Base-by-base conservation (phyloP, 768 basidiomycete species). In the Lentinula guzmanii region DNA sequence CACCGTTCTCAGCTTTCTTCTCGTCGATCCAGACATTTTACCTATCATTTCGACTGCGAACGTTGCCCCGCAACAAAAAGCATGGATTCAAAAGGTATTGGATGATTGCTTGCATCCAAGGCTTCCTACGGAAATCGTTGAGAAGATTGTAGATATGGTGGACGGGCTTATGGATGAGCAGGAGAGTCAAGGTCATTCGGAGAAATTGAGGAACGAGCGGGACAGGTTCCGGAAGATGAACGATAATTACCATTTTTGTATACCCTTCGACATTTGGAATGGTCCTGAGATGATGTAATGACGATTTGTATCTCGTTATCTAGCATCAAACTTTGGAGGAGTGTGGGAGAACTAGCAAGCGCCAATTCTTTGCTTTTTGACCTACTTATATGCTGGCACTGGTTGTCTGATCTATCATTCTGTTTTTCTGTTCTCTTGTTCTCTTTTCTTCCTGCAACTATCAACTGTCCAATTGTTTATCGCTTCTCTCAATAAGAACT, bases 21-120 rank as follows among this genome's bases (percentile, higher is more conserved):
- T 86, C n/a, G 74, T 82, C 4, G 80, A 81, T 64, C 79, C 80
- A 6, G 77, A 79, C 13, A 71, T 77, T 33, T 64, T 64, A 31
- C 73, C 55, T 33, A 71, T 81, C 5, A 67, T 75, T 1, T 80
- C 80, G 0, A 82, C 82, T 0, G 63, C 76, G 6, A 57, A 63
- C 2, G 81, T 85, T 31, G 72, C 78, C 13, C 82, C 82, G 21
- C 85, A 86, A 66, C 82, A 84, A 64, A 69, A 71, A 58, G 67
- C 68, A 5, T 83, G 81, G 83, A 73, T 79, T 5, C 65, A 65
- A 18, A 66, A 69, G 9, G 78, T 74, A 5, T 46, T 82, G 24
- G 70, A 74, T 34, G 70, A 75, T n/a, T 67, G 64, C 34, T 61
- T 81, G 21, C 65, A 72, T 28, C 46, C 61, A 15, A 39, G 73